Conservation (phyloP, 805 yeast species). For the Diddensiella transvaalensis region DNA sequence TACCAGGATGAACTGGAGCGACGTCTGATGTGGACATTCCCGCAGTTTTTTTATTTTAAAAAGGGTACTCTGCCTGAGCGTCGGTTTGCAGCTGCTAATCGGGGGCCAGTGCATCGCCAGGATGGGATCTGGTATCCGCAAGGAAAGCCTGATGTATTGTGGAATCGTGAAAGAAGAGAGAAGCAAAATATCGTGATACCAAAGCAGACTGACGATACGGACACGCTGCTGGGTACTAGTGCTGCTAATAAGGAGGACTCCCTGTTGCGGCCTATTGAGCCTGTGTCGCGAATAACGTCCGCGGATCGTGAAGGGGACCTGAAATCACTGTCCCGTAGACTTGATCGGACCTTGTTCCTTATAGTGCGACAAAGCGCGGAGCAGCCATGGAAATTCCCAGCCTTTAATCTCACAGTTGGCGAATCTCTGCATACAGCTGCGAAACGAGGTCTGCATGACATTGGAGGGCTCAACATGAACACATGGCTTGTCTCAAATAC, state of each 20-base stretch:
- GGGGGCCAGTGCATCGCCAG: slow-evolving; percentile 66
- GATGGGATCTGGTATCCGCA: slow-evolving; percentile 75
- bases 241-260: slow-evolving; percentile 46
- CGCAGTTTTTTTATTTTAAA: slow-evolving; percentile 85
- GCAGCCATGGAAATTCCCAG: slow-evolving; percentile 72
- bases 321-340: slow-evolving; percentile 69
- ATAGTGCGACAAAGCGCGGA: slow-evolving; percentile 44
- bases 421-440: slow-evolving; percentile 68
- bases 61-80: slow-evolving; percentile 87
- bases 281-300: slow-evolving; percentile 67
- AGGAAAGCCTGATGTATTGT: slow-evolving; percentile 83
- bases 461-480: slow-evolving; percentile 76
- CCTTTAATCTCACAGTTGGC: slow-evolving; percentile 46
- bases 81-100: slow-evolving; percentile 69
- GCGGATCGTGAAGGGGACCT: slow-evolving; percentile 67
- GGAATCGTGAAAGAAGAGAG: slow-evolving; percentile 80
- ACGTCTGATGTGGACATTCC: slow-evolving; percentile 96
- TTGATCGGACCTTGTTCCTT: slow-evolving; percentile 77
- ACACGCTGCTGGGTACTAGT: slow-evolving; percentile 17
- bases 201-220: slow-evolving; percentile 40
- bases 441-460: slow-evolving; percentile 60
- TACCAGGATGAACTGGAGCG: slow-evolving; percentile 85
- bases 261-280: slow-evolving; percentile 63
- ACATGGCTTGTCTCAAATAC: slow-evolving; percentile 89
- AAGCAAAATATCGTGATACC: slow-evolving; percentile 81